Base-by-base conservation (phyloP, 805 yeast species). In the Yarrowia bubula region DNA sequence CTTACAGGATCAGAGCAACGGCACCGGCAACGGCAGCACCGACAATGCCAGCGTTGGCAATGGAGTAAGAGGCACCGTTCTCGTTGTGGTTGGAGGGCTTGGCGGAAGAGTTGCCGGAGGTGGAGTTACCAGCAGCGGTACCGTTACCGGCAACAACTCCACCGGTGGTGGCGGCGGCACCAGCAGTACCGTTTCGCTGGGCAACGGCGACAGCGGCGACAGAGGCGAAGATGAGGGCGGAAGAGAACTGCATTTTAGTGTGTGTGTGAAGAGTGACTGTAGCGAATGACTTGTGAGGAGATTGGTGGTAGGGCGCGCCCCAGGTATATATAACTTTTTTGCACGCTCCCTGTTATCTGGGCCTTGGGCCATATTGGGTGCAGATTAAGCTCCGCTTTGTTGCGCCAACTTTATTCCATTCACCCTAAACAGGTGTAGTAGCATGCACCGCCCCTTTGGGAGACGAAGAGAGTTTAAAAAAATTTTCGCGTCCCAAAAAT, bases 21-120 rank as follows among this genome's bases (percentile, higher is more conserved):
- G 77, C 78, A 67, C 77, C 78, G 66, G 78, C 78, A 69, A 75
- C 78, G 68, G 75, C 76, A 66, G 77, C 77, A 64, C 77, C 78
- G 70, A 75, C 69, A 66, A 75, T 68, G 66, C 78, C 78, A 63
- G 77, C 78, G 69, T 73, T 73, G 68, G 74, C 71, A 44, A 73
- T 65, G 73, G 74, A 73, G 69, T 66, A 63, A 66, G 68, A 66
- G 47, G 74, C 75, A 65, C 72, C 74, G 65, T 68, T 71, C 51
- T 69, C 64, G 66, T 71, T 65, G 66, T 69, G 69, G 55, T 70
- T 57, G 64, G 74, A 66, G 47, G 73, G 46, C 58, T 70, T 69
- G 51, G 69, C 32, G 50, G 69, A 66, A 51, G 69, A 66, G 67
- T 74, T 61, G 67, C 74, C 57, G 60, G 65, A 39, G 61, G 70